A percentile compares a stretch with the other conserved stretches of the same genome.
These are phyloP conservation scores for Shiraia bambusicola DNA, from an alignment of 2,329 filamentous ascomycete species.

Conservation along the genomic window DNA sequence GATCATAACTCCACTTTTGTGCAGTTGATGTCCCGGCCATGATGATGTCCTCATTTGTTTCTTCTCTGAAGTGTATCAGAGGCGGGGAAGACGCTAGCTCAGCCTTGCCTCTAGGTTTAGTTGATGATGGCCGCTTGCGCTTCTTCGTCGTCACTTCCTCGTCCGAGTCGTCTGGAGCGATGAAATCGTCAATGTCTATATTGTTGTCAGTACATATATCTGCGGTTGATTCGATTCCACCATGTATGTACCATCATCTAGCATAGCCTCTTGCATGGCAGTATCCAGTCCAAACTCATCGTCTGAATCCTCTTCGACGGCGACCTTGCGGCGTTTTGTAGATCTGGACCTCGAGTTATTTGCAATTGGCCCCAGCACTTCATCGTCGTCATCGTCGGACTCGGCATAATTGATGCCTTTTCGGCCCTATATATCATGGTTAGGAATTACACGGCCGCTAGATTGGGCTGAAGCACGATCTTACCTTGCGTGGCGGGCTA, in stretches of 20 bases:
- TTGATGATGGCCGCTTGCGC: slow-evolving; percentile 60
- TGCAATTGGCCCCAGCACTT: slow-evolving; percentile 63
- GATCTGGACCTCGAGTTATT: slow-evolving; percentile 48
- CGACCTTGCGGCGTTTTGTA: slow-evolving; percentile 62
- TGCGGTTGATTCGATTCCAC: too few relatives aligned
- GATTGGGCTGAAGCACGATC: slow-evolving; percentile 12
- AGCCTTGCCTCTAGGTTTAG: slow-evolving; percentile 62
- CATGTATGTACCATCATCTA: slow-evolving; percentile 56
- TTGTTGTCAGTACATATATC: slow-evolving; percentile 28
- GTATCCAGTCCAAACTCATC: slow-evolving; percentile 66
- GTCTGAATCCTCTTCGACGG: slow-evolving; percentile 63
- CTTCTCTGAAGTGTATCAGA: slow-evolving; percentile 39
- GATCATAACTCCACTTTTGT: slow-evolving; percentile 77
- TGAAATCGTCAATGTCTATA: slow-evolving; percentile 79
- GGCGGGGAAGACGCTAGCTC: slow-evolving; percentile 50
- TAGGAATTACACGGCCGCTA: slow-evolving; percentile 8
- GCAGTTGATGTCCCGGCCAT: slow-evolving; percentile 68
- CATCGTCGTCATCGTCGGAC: slow-evolving; percentile 72
- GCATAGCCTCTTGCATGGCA: slow-evolving; percentile 58
- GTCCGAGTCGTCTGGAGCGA: slow-evolving; percentile 85
- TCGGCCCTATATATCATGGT: slow-evolving; percentile 54
- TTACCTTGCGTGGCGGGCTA: slow-evolving; percentile 82
- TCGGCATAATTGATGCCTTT: slow-evolving; percentile 80
- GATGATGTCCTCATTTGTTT: slow-evolving; percentile 57
- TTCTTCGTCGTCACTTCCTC: slow-evolving; percentile 68